These are phyloP conservation scores for Botrytis cinerea DNA, from an alignment of 2,329 filamentous ascomycete genomes.

Conservation along the genomic window DNA sequence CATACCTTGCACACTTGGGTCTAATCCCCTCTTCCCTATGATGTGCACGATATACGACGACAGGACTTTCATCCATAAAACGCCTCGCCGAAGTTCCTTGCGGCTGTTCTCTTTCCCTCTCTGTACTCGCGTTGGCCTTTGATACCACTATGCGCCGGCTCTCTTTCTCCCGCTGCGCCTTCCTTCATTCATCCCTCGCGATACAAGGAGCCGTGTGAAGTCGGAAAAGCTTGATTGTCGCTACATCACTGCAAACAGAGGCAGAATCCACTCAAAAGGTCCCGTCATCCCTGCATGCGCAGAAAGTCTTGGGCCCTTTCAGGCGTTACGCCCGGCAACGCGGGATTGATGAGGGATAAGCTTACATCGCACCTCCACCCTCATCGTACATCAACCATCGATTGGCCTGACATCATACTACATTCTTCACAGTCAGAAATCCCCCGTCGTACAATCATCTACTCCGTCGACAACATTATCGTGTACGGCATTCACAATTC, in stretches of 20 bases:
- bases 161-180: neutral
- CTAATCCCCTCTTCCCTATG: neutral
- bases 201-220: neutral
- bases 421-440: neutral
- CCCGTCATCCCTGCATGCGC: neutral
- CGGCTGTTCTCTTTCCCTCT: too few relatives aligned
- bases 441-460: neutral
- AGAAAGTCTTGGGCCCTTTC: neutral
- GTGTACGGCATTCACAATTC: neutral
- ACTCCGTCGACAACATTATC: neutral
- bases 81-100: too few relatives aligned
- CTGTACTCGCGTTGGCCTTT: too few relatives aligned
- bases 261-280: neutral
- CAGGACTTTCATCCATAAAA: too few relatives aligned
- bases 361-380: neutral
- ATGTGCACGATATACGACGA: too few relatives aligned
- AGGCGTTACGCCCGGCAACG: neutral
- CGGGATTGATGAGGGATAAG: neutral
- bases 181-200: neutral
- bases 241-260: neutral
- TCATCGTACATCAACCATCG: neutral
- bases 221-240: neutral
- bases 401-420: neutral
- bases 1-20: too few relatives aligned
- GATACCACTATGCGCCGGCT: too few relatives aligned